These are phyloP conservation scores for Aphanomyces euteiches DNA, from an alignment of 352 stramenopile species.

Conservation along the genomic window DNA sequence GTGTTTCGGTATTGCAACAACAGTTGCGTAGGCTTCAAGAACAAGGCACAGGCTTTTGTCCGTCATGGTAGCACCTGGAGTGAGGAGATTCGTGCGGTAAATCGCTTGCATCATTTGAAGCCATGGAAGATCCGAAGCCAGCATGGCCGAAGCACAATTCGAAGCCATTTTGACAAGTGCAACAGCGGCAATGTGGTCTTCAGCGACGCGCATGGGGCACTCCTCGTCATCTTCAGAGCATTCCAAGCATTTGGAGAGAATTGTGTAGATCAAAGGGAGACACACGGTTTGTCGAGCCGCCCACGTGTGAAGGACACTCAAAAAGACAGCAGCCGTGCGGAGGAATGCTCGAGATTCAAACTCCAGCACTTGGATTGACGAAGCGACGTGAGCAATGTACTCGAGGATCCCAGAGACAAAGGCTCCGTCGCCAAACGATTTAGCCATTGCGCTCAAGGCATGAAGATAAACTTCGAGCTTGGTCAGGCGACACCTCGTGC, in stretches of 20 bases:
- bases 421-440: constrained; percentile 1
- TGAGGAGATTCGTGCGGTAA: constrained; percentile 12
- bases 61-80: background rate
- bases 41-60: constrained; percentile 26
- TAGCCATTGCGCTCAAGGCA: constrained; percentile 20
- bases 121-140: background rate
- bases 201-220: constrained; percentile 16
- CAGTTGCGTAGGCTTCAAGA: constrained; percentile 12
- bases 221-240: constrained; percentile 11
- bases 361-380: background rate
- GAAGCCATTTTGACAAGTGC: constrained; percentile 9
- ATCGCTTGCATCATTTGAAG: background rate
- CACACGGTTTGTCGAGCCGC: background rate
- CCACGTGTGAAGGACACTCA: constrained; percentile 16
- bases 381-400: background rate
- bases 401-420: constrained; percentile 1
- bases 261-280: constrained; percentile 4
- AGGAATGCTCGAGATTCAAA: background rate
- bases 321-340: constrained; percentile 16
- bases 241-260: constrained; percentile 3
- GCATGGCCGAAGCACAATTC: background rate
- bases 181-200: constrained; percentile 24
- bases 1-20: background rate
- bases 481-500: background rate
- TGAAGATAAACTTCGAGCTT: constrained; percentile 12